phyloP scores from a whole-genome alignment of 192 early-diverging fungal genomes.

The Haplosporangium gracile region DNA sequence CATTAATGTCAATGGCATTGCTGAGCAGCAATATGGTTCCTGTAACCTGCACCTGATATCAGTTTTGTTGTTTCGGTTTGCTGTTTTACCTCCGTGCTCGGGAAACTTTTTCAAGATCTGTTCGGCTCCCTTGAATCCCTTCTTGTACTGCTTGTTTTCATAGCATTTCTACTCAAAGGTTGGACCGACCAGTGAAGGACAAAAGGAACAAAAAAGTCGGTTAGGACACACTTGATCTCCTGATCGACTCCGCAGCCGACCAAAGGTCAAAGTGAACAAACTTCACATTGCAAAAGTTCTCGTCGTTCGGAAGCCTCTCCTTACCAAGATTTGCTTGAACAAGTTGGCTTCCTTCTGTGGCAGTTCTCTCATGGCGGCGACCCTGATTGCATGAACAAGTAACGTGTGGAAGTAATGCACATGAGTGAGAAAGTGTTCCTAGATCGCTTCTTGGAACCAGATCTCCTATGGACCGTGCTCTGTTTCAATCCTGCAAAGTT shows the following conservation, averaged over 20 bases:
- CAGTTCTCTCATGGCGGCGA: constrained; percentile 63
- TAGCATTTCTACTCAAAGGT: constrained; percentile 81
- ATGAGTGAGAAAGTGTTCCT: neutral
- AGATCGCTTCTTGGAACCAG: neutral
- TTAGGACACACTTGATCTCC: neutral
- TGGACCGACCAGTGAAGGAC: neutral
- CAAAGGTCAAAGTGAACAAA: too few species aligned
- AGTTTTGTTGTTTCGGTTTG: neutral
- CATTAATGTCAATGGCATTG: neutral
- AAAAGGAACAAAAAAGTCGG: constrained; percentile 16
- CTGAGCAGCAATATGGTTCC: too few species aligned
- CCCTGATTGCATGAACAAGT: neutral
- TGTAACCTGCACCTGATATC: neutral
- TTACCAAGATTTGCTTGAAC: constrained; percentile 80
- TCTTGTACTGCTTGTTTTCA: constrained; percentile 96
- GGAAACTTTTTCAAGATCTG: constrained; percentile 95
- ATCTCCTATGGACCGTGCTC: neutral
- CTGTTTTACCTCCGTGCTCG: constrained; percentile 84
- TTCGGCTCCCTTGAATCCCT: constrained; percentile 90
- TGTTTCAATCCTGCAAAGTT: neutral
- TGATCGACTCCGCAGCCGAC: too few species aligned
- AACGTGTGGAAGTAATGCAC: neutral
- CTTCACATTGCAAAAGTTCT: too few species aligned
- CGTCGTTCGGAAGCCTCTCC: neutral
- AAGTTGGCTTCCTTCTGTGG: constrained; percentile 79